These are phyloP conservation scores for Amphirosellinia nigrospora DNA, from an alignment of 495 filamentous ascomycete genomes.

Conservation along the genomic window DNA sequence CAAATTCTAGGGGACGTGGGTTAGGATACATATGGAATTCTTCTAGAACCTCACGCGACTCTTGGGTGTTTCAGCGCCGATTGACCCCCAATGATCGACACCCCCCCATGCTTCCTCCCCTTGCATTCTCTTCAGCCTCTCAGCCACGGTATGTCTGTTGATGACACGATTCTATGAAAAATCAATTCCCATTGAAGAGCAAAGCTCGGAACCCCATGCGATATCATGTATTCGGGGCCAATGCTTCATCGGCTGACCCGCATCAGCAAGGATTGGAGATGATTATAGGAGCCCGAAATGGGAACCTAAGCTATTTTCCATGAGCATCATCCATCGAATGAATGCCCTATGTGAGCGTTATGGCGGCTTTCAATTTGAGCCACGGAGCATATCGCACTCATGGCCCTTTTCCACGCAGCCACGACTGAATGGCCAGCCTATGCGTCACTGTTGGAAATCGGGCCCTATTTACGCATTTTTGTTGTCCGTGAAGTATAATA, in stretches of 20 bases:
- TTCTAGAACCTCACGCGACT: conserved; percentile 16
- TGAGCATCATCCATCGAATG: background rate
- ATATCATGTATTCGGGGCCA: background rate
- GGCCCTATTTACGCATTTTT: background rate
- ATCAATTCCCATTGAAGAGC: background rate
- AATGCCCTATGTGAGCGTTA: background rate
- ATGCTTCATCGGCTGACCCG: background rate
- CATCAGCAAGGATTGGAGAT: conserved; percentile 3
- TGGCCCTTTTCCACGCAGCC: background rate
- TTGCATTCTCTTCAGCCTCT: conserved; percentile 20
- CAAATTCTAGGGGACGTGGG: background rate
- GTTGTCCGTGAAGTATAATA: background rate
- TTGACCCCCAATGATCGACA: background rate
- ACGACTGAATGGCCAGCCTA: conserved; percentile 5
- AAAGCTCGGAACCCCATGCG: background rate
- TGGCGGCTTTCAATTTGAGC: background rate
- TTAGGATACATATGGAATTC: conserved; percentile 15
- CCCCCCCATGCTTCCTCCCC: conserved; percentile 16
- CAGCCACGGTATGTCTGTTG: background rate
- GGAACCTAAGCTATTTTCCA: background rate
- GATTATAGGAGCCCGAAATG: background rate
- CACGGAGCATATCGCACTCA: background rate
- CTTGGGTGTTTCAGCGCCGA: background rate
- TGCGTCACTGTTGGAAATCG: background rate
- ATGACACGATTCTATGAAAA: conserved; percentile 20